Evolutionary conservation across 352 stramenopile genomes (phyloP), one percentile per base, ranked within the genome.

Genomic region (Globisporangium carolinianum): DNA sequence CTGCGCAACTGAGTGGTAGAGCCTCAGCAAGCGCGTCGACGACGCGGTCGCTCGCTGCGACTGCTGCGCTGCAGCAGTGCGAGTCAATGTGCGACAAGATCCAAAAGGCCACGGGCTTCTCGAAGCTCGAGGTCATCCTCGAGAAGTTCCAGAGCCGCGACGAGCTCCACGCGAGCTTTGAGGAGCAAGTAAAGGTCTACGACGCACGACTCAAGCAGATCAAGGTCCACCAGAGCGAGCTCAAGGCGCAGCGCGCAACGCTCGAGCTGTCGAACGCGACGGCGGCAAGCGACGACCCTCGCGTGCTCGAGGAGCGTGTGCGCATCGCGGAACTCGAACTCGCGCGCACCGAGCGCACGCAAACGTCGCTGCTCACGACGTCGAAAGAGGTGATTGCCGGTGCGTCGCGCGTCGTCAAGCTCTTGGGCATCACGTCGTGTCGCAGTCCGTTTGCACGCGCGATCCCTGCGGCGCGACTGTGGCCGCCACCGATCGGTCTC

Each of bases 21-120:
- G 51, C 69, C 42, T 58, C 69, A 5, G 66, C 59, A 1, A 66
- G 57, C 38, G 55, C 63, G 0, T 53, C 70, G 32, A 72, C 66
- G 0, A 84, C 79, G 1, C 73, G 73, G 4, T 89, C 79, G 14
- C 55, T 91, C 4, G 76, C 76, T 2, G 75, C 81, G 6, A 91
- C 90, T 58, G 69, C 89, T 7, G 84, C 82, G 35, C 65, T 91
- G 6, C 80, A 92, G 61, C 82, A 91, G 47, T 91, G 80, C 55
- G 78, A 94, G 49, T 72, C 76, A 42, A 90, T 92, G 76, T 90
- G 80, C 46, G 80, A 90, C 12, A 90, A 89, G 52, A 89, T 94
- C 37, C 81, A 91, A 53, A 86, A 87, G 43, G 82, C 79, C 17
- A 94, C 84, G 0, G 84, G 84, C 5, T 86, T 83, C 55, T 79